Conservation (phyloP, 768 basidiomycete species). For the Xerocomellus dryophilus region DNA sequence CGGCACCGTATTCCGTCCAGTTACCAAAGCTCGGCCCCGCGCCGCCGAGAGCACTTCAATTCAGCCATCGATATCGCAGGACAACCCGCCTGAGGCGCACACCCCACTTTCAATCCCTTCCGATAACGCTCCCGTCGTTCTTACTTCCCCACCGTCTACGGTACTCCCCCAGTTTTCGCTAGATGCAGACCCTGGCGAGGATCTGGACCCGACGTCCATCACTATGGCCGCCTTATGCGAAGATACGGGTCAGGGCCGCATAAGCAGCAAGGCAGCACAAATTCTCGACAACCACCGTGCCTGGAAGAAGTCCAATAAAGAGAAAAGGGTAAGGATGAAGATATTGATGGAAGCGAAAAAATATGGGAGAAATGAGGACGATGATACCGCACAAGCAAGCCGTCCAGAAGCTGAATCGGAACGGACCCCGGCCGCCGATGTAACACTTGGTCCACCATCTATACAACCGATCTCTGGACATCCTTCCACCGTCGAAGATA, state of each 20-base stretch:
- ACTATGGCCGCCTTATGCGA: slow-evolving; percentile 79
- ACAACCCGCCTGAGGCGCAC: slow-evolving; percentile 7
- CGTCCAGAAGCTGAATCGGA: slow-evolving; percentile 11
- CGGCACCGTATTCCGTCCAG: slow-evolving; percentile 64
- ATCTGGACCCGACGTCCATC: slow-evolving; percentile 76
- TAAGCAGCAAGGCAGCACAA: slow-evolving; percentile 73
- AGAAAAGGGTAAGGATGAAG: slow-evolving; percentile 63
- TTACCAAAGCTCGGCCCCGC: slow-evolving; percentile 54
- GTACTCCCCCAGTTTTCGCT: too few relatives aligned
- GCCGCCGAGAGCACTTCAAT: slow-evolving; percentile 23
- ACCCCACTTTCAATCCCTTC: too few relatives aligned
- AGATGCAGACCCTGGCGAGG: slow-evolving; percentile 68
- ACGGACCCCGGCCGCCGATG: slow-evolving; percentile 1
- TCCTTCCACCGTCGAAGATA: slow-evolving; percentile 32
- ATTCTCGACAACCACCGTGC: slow-evolving; percentile 66
- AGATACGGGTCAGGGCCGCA: slow-evolving; percentile 74
- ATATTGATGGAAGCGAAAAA: slow-evolving; percentile 69
- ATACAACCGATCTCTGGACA: slow-evolving; percentile 17
- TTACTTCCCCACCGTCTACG: too few relatives aligned
- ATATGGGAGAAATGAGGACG: slow-evolving; percentile 59
- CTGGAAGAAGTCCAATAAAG: slow-evolving; percentile 68
- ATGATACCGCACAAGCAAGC: slow-evolving; percentile 29
- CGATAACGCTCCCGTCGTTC: slow-evolving; percentile 12
- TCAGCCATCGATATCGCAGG: slow-evolving; percentile 17
- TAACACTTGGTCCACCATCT: slow-evolving; percentile 12